Evolutionary conservation across 805 yeast species (phyloP).

Genomic region (Kodamaea kakaduensis): DNA sequence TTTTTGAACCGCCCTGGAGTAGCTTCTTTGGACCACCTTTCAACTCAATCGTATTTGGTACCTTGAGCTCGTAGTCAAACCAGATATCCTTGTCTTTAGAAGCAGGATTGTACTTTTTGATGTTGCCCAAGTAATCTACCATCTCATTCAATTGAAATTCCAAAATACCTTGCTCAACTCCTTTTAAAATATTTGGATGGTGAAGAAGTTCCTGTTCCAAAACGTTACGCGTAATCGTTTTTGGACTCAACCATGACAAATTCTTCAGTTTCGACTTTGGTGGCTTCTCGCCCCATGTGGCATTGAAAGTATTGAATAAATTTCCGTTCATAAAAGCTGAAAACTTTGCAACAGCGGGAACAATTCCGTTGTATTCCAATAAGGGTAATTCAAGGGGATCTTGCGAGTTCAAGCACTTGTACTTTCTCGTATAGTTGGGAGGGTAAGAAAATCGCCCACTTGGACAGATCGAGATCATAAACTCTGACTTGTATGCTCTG

Average conservation of each 20-base stretch:
- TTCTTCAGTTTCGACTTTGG: slow-evolving; percentile 24
- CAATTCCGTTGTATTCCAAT: slow-evolving; percentile 66
- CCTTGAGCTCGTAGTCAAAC: slow-evolving; percentile 24
- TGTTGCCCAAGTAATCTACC: slow-evolving; percentile 31
- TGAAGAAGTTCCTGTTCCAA: slow-evolving; percentile 35
- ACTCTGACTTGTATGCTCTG: slow-evolving; percentile 55
- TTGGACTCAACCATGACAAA: slow-evolving; percentile 25
- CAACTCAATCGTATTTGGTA: slow-evolving; percentile 23
- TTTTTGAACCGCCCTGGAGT: slow-evolving; percentile 21
- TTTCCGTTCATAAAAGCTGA: slow-evolving; percentile 25
- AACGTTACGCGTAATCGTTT: slow-evolving; percentile 26
- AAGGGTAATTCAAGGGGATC: slow-evolving; percentile 33
- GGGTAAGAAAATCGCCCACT: slow-evolving; percentile 50
- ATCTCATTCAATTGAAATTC: slow-evolving; percentile 35
- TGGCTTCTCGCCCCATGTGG: slow-evolving; percentile 17
- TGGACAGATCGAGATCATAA: slow-evolving; percentile 77
- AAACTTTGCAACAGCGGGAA: slow-evolving; percentile 49
- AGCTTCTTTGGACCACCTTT: slow-evolving; percentile 21
- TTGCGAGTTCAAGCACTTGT: slow-evolving; percentile 55
- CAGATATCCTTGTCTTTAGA: slow-evolving; percentile 36
- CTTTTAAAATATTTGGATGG: slow-evolving; percentile 21
- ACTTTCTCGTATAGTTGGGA: slow-evolving; percentile 22
- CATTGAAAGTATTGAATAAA: slow-evolving; percentile 19
- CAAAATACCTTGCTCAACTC: slow-evolving; percentile 18
- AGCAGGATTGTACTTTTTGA: slow-evolving; percentile 31